Conservation (phyloP, 2,329 filamentous ascomycete species). For the Hymenoscyphus albidus region DNA sequence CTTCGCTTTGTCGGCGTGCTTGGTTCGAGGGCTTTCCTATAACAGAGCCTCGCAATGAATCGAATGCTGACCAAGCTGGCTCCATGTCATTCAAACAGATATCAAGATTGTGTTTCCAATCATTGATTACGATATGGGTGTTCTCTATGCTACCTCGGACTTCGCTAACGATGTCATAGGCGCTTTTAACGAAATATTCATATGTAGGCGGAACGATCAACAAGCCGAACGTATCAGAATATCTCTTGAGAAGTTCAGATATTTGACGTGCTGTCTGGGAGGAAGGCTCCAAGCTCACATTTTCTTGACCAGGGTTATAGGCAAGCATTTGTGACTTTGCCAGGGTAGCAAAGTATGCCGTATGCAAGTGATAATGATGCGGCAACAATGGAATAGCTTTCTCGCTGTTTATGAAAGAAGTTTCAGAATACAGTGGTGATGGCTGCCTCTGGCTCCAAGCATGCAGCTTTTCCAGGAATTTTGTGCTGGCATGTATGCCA, state of each 20-base stretch:
- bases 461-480: conserved; percentile 28
- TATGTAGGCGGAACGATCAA: conserved; percentile 40
- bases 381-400: conserved; percentile 27
- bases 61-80: conserved; percentile 31
- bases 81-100: conserved; percentile 30
- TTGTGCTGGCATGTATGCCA: conserved; percentile 22
- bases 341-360: conserved; percentile 32
- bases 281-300: conserved; percentile 29
- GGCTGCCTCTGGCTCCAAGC: conserved; percentile 28
- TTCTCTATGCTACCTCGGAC: conserved; percentile 31
- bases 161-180: conserved; percentile 32
- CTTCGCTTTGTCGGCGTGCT: conserved; percentile 28
- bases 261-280: conserved; percentile 37
- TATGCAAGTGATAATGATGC: conserved; percentile 33
- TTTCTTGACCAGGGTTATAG: conserved; percentile 19
- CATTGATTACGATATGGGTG: conserved; percentile 29
- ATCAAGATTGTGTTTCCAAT: conserved; percentile 32
- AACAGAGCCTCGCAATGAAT: conserved; percentile 21
- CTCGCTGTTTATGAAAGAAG: conserved; percentile 19
- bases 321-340: conserved; percentile 28
- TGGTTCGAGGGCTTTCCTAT: conserved; percentile 17
- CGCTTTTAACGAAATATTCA: conserved; percentile 38
- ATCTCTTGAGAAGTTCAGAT: conserved; percentile 36
- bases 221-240: conserved; percentile 40
- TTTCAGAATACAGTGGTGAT: conserved; percentile 26